These are phyloP conservation scores for Nannochloris sp. DNA, from an alignment of 139 green algal species.

Conservation along the genomic window DNA sequence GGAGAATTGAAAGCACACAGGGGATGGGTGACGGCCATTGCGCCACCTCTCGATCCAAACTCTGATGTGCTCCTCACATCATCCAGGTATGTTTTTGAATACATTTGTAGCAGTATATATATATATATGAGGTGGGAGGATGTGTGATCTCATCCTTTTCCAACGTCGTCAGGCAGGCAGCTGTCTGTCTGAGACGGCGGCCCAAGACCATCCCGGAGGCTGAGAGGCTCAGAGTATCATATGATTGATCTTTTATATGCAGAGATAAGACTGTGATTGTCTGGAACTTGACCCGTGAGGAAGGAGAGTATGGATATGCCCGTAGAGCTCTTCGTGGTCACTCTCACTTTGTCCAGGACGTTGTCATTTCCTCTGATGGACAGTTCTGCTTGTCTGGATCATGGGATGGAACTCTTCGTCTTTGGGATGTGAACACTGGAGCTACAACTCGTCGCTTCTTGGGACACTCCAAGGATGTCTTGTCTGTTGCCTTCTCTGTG, in stretches of 20 bases:
- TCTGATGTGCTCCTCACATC: conserved; percentile 85
- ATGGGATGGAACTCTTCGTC: conserved; percentile 95
- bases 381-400: conserved; percentile 97
- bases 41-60: conserved; percentile 86
- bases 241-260: background rate
- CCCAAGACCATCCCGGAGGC: background rate
- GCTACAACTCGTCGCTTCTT: conserved; percentile 95
- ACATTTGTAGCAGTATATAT: background rate
- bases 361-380: conserved; percentile 97
- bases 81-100: conserved; percentile 61
- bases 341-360: conserved; percentile 94
- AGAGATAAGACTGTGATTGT: conserved; percentile 96
- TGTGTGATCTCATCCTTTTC: background rate
- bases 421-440: conserved; percentile 98
- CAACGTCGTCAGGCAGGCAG: no score
- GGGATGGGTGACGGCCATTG: conserved; percentile 84
- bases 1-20: conserved; percentile 64
- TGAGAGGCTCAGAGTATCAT: no score
- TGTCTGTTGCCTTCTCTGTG: conserved; percentile 97
- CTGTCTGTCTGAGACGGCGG: background rate
- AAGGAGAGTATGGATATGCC: conserved; percentile 75
- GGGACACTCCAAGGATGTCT: conserved; percentile 98
- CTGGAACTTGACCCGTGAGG: conserved; percentile 80
- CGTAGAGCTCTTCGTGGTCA: conserved; percentile 73
- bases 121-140: background rate